Base-by-base conservation (phyloP, 352 stramenopile species). In the Bremia lactucae region DNA sequence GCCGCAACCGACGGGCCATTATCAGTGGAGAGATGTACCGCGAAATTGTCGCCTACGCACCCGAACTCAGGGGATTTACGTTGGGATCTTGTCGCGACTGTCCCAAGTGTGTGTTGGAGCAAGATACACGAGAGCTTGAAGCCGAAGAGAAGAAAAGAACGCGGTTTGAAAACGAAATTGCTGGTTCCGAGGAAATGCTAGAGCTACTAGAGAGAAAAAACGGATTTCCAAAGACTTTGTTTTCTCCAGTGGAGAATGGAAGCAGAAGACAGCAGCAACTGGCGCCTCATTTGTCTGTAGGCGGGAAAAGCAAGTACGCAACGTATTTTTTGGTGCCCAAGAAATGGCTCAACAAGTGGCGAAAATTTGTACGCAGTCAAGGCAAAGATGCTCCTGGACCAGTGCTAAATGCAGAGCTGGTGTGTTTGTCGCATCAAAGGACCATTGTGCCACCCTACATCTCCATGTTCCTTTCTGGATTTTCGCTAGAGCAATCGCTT, bases 381-480 rank as follows among this genome's bases (percentile, higher is more conserved):
- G 55, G 42, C 2, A 62, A 90, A 25, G 64, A 69, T 6, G 47
- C 49, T 10, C 81, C 81, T 0, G 81, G 78, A 0, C 81, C 81
- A 11, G 84, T 93, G 36, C 42, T 89, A 2, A 93, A 90, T 46
- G 65, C 75, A 1, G 73, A 87, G 55, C 55, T 93, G 18, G 73
- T 91, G 37, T 93, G 81, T 31, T 40, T 81, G 25, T 74, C 76
- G 11, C 81, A 93, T 52, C 71, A 84, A 38, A 68, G 70, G 13
- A 78, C 77, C 7, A 80, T 93, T 33, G 68, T 91, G 31, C 81
- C 81, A 29, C 63, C 74, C 8, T 87, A 88, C 43, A 83, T 93
- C 38, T 88, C 73, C 20, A 84, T 93, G 61, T 93, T 93, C 55
- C 58, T 93, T 43, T 83, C 69, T 0, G 81, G 78, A 3, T 90